A percentile compares a stretch with the other conserved stretches of the same genome.
Evolutionary conservation across 306 rosid genomes (phyloP).

Genomic region (Cicer bijugum): DNA sequence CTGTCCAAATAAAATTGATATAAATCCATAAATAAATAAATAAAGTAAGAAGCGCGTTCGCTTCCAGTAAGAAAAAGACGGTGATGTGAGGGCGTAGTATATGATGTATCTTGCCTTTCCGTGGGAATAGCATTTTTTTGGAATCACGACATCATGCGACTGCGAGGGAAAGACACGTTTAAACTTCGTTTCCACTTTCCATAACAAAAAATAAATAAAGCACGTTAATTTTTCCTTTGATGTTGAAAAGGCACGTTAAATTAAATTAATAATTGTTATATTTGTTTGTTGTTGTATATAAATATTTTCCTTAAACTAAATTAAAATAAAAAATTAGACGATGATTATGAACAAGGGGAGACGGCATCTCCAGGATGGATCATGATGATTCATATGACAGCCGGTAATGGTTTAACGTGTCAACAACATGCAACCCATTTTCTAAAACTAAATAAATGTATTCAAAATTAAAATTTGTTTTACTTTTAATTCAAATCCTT

Average conservation of each 20-base stretch:
- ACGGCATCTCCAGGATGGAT: conserved; percentile 10
- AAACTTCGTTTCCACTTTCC: conserved; percentile 1
- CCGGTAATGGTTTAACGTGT: conserved; percentile 39
- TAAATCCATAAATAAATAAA: neutral
- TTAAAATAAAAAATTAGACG: neutral
- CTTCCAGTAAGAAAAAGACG: neutral
- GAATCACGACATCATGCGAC: neutral
- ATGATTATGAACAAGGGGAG: neutral
- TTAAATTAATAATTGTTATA: no score
- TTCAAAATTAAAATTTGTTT: neutral
- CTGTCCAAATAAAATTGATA: neutral
- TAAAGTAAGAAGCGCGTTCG: conserved; percentile 6
- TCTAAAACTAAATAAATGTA: neutral
- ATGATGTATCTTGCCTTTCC: neutral
- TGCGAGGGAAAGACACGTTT: conserved; percentile 25
- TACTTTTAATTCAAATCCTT: no score
- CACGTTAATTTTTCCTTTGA: neutral
- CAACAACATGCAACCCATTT: conserved; percentile 27
- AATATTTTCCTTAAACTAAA: neutral
- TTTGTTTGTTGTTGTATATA: no score
- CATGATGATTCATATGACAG: conserved; percentile 26
- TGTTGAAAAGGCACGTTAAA: neutral
- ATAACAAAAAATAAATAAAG: neutral
- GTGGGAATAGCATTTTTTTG: neutral
- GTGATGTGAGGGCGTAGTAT: no score